Conservation (phyloP, 208 protist species). For the Acanthamoeba lenticulata region DNA sequence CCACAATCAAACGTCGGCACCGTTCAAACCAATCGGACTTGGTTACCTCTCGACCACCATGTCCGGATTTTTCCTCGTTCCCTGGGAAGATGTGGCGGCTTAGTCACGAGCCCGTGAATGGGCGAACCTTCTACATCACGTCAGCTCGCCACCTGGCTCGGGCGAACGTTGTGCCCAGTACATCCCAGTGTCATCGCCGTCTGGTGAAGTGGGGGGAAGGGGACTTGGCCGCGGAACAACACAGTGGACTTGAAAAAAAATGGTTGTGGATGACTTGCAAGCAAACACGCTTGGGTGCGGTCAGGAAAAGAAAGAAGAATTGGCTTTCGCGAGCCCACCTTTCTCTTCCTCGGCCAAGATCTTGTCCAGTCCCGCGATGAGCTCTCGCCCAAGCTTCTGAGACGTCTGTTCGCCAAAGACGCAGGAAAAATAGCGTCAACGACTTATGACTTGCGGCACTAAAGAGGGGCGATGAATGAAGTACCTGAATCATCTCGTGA, state of each 20-base stretch:
- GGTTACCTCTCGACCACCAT: not conserved
- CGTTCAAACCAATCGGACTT: not conserved
- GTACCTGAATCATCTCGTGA: constrained; percentile 25
- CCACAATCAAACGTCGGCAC: not conserved
- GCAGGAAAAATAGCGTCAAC: not conserved
- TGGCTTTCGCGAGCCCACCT: not conserved
- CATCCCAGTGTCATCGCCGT: no score
- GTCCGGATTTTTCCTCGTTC: not conserved
- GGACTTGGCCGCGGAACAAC: no score
- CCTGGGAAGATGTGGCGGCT: not conserved
- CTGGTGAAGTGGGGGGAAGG: no score
- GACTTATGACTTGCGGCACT: not conserved
- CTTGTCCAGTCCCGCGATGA: constrained; percentile 18
- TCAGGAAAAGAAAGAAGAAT: not conserved
- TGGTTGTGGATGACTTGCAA: not conserved
- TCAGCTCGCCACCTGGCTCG: no score
- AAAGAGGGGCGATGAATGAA: not conserved
- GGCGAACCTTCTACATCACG: no score
- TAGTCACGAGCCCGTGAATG: no score
- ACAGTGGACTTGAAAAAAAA: no score
- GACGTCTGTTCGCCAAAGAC: not conserved
- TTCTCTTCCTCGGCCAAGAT: not conserved
- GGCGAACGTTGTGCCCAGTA: no score
- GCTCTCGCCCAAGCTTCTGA: constrained; percentile 28
- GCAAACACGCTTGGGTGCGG: no score